Conservation (phyloP, 2,329 filamentous ascomycete species). For the Leptographium radiaticola region DNA sequence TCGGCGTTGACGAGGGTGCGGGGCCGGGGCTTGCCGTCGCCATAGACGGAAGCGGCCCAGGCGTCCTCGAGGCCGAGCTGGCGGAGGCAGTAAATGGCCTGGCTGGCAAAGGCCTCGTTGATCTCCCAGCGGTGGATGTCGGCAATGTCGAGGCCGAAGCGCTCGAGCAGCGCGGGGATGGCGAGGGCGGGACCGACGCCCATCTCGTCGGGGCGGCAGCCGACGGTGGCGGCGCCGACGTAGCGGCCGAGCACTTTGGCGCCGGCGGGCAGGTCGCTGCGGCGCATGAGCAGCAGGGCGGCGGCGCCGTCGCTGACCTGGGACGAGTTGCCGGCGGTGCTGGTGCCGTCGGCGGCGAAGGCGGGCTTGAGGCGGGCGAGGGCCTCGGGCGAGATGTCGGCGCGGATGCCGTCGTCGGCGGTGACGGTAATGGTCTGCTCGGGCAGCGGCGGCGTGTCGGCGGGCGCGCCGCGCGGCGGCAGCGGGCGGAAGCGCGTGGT, state of each 20-base stretch:
- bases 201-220: slow-evolving; percentile 86
- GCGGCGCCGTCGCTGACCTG: slow-evolving; percentile 86
- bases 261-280: slow-evolving; percentile 61
- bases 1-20: slow-evolving; percentile 70
- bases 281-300: slow-evolving; percentile 69
- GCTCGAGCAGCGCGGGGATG: slow-evolving; percentile 66
- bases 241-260: slow-evolving; percentile 66
- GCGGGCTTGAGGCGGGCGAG: slow-evolving; percentile 74
- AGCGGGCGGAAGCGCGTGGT: slow-evolving; percentile 54
- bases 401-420: slow-evolving; percentile 72
- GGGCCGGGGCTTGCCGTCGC: slow-evolving; percentile 2
- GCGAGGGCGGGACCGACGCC: slow-evolving; percentile 78
- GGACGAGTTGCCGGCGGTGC: slow-evolving; percentile 70
- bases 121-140: slow-evolving; percentile 86
- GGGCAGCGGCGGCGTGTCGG: slow-evolving; percentile 26
- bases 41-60: slow-evolving; percentile 31
- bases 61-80: slow-evolving; percentile 51
- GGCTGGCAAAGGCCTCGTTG: slow-evolving; percentile 68
- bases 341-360: slow-evolving; percentile 60
- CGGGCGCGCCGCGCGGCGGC: slow-evolving; percentile 44
- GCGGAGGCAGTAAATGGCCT: slow-evolving; percentile 57
- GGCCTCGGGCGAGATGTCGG: slow-evolving; percentile 52
- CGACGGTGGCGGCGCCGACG: slow-evolving; percentile 60
- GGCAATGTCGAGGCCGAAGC: slow-evolving; percentile 48
- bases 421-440: slow-evolving; percentile 52